Evolutionary conservation across 2,329 filamentous ascomycete species (phyloP), one percentile per base, ranked within the genome.

Genomic region (Fusarium pininemorale): DNA sequence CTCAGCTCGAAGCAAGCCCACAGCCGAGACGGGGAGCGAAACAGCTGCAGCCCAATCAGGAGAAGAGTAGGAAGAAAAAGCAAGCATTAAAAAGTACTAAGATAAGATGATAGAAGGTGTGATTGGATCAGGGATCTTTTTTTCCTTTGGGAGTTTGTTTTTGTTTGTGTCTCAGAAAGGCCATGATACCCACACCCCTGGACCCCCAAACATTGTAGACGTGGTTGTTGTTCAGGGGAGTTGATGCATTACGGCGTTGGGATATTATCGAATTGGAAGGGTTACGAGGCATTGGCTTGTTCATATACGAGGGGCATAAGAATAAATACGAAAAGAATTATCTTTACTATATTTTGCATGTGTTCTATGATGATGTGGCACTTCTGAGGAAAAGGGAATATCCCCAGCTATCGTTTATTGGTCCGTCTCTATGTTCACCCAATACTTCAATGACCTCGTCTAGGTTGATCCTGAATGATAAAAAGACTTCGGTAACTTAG

Each of bases 121-220:
- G 75, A 79, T 64, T 18, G 37, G 56, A 64, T 73, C 32, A 53
- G 32, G 50, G 18, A 35, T 35, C n/a, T 61, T 71, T 66, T 47
- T 32, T 56, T 26, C 13, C 14, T 59, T 69, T 70, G 68, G 72
- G 72, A 72, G 48, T 51, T 51, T 78, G 45, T 48, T 30, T 48
- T 71, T 53, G 13, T 77, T 74, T 74, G 57, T 70, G 71, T 75
- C 73, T 73, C 72, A 71, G 62, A 53, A 74, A 55, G 72, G 72
- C 71, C 78, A 79, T 77, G 76, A 80, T 80, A 80, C 79, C 79
- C 79, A 74, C 70, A 55, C 61, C 71, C 30, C 57, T 69, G 63
- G 54, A 63, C 63, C 57, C 62, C 28, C 62, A 44, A 24, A 54
- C 28, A 58, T 30, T 30, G 28, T 53, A 62, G 41, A 65, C 30